phyloP scores from a whole-genome alignment of 208 protist species.

The Porcisia deanei region DNA sequence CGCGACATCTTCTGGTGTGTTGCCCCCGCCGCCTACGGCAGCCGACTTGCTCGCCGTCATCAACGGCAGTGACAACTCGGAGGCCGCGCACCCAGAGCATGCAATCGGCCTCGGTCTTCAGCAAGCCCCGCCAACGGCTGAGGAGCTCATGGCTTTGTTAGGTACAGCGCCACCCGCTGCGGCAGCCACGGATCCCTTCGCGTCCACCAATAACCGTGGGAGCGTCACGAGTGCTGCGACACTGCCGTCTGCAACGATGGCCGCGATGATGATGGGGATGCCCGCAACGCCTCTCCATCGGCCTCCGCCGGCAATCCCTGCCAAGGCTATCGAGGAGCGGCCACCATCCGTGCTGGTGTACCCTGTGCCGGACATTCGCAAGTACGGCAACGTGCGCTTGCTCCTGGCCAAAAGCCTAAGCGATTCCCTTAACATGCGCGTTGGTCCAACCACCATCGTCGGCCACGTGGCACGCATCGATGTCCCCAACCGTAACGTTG shows the following conservation, averaged over 20 bases:
- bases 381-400: constrained; percentile 63
- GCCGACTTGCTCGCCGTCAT: constrained; percentile 27
- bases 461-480: constrained; percentile 81
- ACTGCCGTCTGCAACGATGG: neutral
- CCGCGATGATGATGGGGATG: neutral
- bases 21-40: constrained; percentile 19
- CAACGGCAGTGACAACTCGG: constrained; percentile 8
- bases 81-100: neutral
- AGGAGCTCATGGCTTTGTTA: constrained; percentile 73
- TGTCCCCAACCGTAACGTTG: constrained; percentile 83
- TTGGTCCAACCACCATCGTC: constrained; percentile 84
- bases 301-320: constrained; percentile 79
- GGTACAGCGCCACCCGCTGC: constrained; percentile 11
- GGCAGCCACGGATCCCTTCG: neutral
- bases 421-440: constrained; percentile 77
- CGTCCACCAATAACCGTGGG: neutral
- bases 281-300: constrained; percentile 43
- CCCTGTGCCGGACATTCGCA: constrained; percentile 64
- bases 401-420: constrained; percentile 81
- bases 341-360: constrained; percentile 82
- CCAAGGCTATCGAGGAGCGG: constrained; percentile 63
- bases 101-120: neutral
- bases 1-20: neutral
- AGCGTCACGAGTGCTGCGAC: neutral
- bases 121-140: constrained; percentile 37